Percentiles rank a stretch among this genome's conserved stretches.
Conservation (phyloP, 495 filamentous ascomycete genomes). For the Neurospora tetraspora region DNA sequence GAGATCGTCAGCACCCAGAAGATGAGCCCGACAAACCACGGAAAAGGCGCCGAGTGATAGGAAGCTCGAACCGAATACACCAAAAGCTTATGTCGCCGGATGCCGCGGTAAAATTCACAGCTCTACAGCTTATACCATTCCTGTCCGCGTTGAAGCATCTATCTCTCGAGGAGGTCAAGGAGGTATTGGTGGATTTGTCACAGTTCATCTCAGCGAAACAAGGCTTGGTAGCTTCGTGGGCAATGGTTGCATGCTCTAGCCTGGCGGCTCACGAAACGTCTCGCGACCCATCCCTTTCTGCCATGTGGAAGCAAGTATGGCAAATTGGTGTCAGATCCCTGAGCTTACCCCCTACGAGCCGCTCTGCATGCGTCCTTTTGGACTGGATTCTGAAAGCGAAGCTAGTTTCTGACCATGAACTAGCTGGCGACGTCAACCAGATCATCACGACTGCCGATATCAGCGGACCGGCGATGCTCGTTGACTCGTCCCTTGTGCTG, state of each 20-base stretch:
- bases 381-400: conserved; percentile 51
- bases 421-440: conserved; percentile 52
- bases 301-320: conserved; percentile 64
- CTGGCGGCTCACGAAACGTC: conserved; percentile 9
- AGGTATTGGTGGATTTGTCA: conserved; percentile 25
- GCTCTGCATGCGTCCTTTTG: conserved; percentile 73
- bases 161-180: conserved; percentile 30
- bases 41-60: conserved; percentile 55
- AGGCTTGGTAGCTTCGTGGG: conserved; percentile 33
- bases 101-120: conserved; percentile 47
- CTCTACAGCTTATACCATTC: conserved; percentile 74
- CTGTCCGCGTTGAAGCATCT: conserved; percentile 35
- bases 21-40: conserved; percentile 33
- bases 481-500: conserved; percentile 65
- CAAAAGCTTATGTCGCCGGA: conserved; percentile 48
- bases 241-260: conserved; percentile 49
- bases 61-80: conserved; percentile 49
- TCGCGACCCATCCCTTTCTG: conserved; percentile 15
- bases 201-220: conserved; percentile 28
- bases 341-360: conserved; percentile 58
- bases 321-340: conserved; percentile 61
- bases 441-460: conserved; percentile 67
- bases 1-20: conserved; percentile 13
- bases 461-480: conserved; percentile 69
- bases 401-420: conserved; percentile 51